Evolutionary conservation across 768 basidiomycete genomes (phyloP).

Genomic region (Boletus eberwhitei): DNA sequence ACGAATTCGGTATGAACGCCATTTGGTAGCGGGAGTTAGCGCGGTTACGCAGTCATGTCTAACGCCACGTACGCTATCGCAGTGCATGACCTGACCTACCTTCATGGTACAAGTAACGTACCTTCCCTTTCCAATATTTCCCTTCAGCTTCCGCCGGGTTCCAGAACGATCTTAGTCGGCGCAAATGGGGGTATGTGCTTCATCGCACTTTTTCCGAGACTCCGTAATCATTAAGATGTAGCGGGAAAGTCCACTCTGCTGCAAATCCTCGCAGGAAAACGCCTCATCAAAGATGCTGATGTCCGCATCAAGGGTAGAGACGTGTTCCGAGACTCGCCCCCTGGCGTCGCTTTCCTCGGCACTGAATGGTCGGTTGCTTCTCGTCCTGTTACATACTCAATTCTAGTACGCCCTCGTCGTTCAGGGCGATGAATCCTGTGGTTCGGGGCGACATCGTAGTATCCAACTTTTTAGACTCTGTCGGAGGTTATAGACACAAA

Average conservation of each 20-base stretch:
- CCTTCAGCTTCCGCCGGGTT: conserved; percentile 67
- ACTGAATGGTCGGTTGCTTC: conserved; percentile 77
- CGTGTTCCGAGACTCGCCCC: conserved; percentile 85
- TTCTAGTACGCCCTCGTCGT: background rate
- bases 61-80: conserved; percentile 24
- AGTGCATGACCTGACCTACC: conserved; percentile 55
- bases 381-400: background rate
- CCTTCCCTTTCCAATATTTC: conserved; percentile 64
- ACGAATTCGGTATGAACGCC: background rate
- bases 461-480: conserved; percentile 92
- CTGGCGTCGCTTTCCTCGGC: conserved; percentile 82
- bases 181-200: conserved; percentile 81
- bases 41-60: background rate
- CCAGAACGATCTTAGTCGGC: conserved; percentile 83
- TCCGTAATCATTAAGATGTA: conserved; percentile 21
- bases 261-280: conserved; percentile 91
- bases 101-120: conserved; percentile 39
- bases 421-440: conserved; percentile 96
- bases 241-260: conserved; percentile 96
- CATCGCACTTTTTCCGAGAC: background rate
- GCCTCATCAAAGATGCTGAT: conserved; percentile 61
- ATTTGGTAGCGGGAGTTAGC: no score
- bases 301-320: conserved; percentile 76
- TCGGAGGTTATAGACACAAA: conserved; percentile 94
- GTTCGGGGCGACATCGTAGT: conserved; percentile 92